phyloP scores from a whole-genome alignment of 2,329 filamentous ascomycete species.

The Aspergillus quadrilineatus region DNA sequence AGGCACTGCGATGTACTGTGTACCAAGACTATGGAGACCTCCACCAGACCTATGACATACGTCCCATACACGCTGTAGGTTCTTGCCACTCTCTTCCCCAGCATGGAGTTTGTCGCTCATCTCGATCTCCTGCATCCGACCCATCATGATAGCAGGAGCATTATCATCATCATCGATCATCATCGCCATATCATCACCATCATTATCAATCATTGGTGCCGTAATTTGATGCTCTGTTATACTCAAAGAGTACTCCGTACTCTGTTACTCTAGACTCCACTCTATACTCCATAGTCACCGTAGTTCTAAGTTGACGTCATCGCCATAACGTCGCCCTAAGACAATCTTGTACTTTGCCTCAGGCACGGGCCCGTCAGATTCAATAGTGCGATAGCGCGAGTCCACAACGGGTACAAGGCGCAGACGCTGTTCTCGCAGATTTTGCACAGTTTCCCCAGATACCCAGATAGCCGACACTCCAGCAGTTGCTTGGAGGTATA shows the following conservation, averaged over 20 bases:
- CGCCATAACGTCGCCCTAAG: not conserved
- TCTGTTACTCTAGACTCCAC: too few species aligned
- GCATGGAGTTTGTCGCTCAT: not conserved
- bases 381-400: not conserved
- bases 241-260: too few species aligned
- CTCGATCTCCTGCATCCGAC: not conserved
- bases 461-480: too few species aligned
- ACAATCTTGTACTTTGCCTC: not conserved
- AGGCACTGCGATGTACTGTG: not conserved
- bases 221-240: too few species aligned
- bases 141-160: not conserved
- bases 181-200: too few species aligned
- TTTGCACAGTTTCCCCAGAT: not conserved
- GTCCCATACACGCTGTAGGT: not conserved
- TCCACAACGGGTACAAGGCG: not conserved
- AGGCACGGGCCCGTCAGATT: not conserved
- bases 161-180: too few species aligned
- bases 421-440: not conserved
- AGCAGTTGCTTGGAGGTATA: too few species aligned
- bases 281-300: not conserved
- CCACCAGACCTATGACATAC: not conserved
- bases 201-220: too few species aligned
- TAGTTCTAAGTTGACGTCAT: not conserved
- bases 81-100: not conserved
- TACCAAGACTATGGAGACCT: not conserved